Conservation (phyloP, 2,329 filamentous ascomycete genomes). For the Huntiella abstrusa region DNA sequence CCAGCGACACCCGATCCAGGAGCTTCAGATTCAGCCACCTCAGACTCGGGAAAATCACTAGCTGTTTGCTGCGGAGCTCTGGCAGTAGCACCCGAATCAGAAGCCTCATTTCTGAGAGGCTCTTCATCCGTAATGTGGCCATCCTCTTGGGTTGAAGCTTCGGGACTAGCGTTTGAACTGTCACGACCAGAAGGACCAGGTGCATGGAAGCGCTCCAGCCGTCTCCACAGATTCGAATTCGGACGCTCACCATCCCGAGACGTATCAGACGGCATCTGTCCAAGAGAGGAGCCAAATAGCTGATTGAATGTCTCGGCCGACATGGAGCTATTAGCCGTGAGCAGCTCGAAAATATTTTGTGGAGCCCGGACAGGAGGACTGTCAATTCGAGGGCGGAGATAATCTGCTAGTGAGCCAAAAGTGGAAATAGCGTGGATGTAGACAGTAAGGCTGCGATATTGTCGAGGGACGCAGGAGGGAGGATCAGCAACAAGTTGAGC, state of each 20-base stretch:
- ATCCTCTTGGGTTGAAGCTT: background rate
- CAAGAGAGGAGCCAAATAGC: slow-evolving; percentile 33
- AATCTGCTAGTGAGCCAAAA: slow-evolving; percentile 92
- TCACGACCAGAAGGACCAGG: slow-evolving; percentile 1
- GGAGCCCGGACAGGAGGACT: slow-evolving; percentile 20
- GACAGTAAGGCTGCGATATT: slow-evolving; percentile 90
- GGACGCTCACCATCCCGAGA: too few species aligned
- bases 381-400: slow-evolving; percentile 67
- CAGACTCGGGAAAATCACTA: slow-evolving; percentile 34
- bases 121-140: background rate
- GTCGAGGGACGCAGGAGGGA: slow-evolving; percentile 69
- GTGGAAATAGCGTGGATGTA: slow-evolving; percentile 97
- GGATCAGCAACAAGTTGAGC: slow-evolving; percentile 79
- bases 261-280: too few species aligned
- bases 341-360: slow-evolving; percentile 45
- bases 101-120: background rate
- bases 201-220: background rate
- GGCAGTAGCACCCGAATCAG: slow-evolving; percentile 13
- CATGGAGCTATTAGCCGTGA: too few species aligned
- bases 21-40: slow-evolving; percentile 14
- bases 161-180: background rate
- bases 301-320: slow-evolving; percentile 58
- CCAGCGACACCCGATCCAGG: slow-evolving; percentile 18
- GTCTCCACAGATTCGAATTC: too few species aligned
- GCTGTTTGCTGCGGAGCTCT: background rate